A percentile compares a stretch with the other conserved stretches of the same genome.
Conservation (phyloP, 305 asterid genomes). For the Fraxinus sp. region DNA sequence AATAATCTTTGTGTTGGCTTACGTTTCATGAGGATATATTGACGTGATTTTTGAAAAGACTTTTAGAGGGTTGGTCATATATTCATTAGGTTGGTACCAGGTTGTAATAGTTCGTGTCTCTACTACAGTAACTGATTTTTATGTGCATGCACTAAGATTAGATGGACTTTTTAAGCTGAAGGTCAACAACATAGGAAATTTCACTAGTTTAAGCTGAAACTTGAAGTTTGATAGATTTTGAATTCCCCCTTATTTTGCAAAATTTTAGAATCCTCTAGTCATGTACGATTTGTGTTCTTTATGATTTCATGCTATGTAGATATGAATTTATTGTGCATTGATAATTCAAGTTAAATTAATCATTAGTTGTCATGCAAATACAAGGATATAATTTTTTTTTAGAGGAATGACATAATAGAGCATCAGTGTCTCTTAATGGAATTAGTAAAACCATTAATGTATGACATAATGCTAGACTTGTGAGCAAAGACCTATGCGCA, state of each 20-base stretch:
- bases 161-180: constrained; percentile 1
- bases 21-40: constrained; percentile 5
- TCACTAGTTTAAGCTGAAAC: constrained; percentile 7
- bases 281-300: neutral
- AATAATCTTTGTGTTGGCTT: constrained; percentile 5
- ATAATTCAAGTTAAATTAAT: neutral
- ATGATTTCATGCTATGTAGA: neutral
- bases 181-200: constrained; percentile 2
- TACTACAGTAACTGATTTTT: neutral
- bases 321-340: neutral
- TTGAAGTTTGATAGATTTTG: neutral
- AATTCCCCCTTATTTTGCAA: constrained; percentile 2
- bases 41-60: constrained; percentile 1
- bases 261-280: neutral
- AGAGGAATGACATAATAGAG: neutral
- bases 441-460: neutral
- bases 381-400: neutral
- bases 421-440: neutral
- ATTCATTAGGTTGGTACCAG: constrained; percentile 1
- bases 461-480: neutral
- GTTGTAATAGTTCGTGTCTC: neutral
- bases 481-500: neutral
- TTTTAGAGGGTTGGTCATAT: neutral
- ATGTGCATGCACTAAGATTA: constrained; percentile 7
- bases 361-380: neutral